Percentiles rank a stretch among this genome's conserved stretches.
phyloP scores from a whole-genome alignment of 208 protist genomes.

The Endotrypanum monterogeii region DNA sequence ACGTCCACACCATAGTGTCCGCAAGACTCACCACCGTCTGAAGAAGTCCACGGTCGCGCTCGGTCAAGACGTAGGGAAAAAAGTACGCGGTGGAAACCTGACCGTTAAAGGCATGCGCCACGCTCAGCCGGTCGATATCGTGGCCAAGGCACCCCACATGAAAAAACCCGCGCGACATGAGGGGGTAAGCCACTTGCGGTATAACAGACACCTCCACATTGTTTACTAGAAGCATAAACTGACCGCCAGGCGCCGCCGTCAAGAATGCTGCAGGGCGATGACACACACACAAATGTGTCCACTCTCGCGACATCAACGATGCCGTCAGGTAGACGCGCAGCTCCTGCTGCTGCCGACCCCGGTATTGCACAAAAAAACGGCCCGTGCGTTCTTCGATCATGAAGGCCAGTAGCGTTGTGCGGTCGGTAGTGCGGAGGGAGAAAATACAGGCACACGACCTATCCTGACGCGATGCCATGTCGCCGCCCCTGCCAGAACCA shows the following conservation, averaged over 20 bases:
- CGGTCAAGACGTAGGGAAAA: conserved; percentile 45
- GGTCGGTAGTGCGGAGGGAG: conserved; percentile 31
- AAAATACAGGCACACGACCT: conserved; percentile 25
- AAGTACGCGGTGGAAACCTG: conserved; percentile 74
- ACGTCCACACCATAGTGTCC: conserved; percentile 12
- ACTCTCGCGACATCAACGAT: conserved; percentile 25
- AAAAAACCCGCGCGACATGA: conserved; percentile 47
- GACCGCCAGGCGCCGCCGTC: conserved; percentile 25
- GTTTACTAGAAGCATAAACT: conserved; percentile 57
- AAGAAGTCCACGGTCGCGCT: conserved; percentile 33
- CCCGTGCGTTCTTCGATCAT: conserved; percentile 31
- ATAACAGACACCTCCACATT: conserved; percentile 35
- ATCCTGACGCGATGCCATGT: background rate
- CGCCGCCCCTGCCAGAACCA: background rate
- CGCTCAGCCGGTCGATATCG: conserved; percentile 54
- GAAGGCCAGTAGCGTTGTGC: conserved; percentile 29
- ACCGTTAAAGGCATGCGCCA: conserved; percentile 52
- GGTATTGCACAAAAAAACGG: conserved; percentile 32
- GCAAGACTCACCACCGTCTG: conserved; percentile 4
- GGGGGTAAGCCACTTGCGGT: conserved; percentile 49
- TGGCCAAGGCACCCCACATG: conserved; percentile 62
- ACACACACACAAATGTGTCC: conserved; percentile 26
- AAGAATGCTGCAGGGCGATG: conserved; percentile 27
- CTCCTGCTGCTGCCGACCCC: conserved; percentile 32
- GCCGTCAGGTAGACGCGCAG: conserved; percentile 22